A percentile compares a stretch with the other conserved stretches of the same genome.
These are phyloP conservation scores for Kwoniella dejecticola DNA, from an alignment of 768 basidiomycete species.

Conservation along the genomic window DNA sequence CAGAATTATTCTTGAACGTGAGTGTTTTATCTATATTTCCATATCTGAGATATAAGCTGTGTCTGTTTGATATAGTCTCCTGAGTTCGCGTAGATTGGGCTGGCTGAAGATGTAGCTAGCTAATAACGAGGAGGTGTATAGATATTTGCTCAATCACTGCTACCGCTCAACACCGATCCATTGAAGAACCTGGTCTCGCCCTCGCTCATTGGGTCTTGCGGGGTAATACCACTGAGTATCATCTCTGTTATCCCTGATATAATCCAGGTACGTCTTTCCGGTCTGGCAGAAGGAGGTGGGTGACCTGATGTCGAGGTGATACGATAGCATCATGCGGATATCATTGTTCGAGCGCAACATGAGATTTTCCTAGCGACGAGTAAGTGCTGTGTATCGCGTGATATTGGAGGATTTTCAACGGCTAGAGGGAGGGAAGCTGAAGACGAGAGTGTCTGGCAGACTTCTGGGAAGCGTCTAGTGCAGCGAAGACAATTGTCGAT, in stretches of 20 bases:
- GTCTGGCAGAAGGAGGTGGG: not conserved
- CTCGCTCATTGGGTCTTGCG: constrained; percentile 24
- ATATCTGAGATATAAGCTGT: not conserved
- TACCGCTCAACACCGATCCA: constrained; percentile 26
- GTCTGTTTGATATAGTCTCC: not conserved
- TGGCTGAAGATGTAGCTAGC: too few species aligned
- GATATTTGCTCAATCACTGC: constrained; percentile 31
- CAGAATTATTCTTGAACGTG: constrained; percentile 29
- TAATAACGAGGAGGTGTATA: not conserved
- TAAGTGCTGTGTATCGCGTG: constrained; percentile 3
- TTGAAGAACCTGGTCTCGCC: constrained; percentile 35
- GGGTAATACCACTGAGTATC: constrained; percentile 37
- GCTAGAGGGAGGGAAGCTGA: too few species aligned
- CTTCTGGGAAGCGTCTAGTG: constrained; percentile 39
- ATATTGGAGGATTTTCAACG: too few species aligned
- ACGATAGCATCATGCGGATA: constrained; percentile 36
- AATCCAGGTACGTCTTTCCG: constrained; percentile 28
- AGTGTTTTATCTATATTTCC: constrained; percentile 13
- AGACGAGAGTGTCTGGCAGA: constrained; percentile 24
- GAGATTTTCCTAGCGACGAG: constrained; percentile 44
- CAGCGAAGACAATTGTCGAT: constrained; percentile 31
- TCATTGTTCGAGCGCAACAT: constrained; percentile 35
- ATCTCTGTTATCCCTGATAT: constrained; percentile 44
- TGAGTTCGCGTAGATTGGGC: too few species aligned
- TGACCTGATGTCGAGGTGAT: not conserved